Base-by-base conservation (phyloP, 176 grass and related monocot species). In the Triticum urartu region DNA sequence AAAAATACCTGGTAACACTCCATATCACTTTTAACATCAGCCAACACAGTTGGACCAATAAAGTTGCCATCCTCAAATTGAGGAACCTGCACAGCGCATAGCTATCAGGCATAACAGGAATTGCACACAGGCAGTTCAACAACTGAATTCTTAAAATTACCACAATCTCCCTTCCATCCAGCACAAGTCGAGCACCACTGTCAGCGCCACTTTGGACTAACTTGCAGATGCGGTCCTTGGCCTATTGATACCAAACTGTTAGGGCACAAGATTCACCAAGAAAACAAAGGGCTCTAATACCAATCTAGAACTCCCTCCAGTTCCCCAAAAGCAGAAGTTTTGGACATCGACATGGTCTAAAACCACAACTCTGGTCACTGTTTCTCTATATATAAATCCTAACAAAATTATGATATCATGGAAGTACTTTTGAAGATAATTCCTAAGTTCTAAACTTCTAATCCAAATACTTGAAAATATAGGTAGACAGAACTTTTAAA, bases 211-310 rank as follows among this genome's bases (percentile, higher is more conserved):
- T 94, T 95, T 98, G 93, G 59, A 98, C 91, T 88, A 98, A 85
- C 54, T 93, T 98, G 91, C 91, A 94, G 82, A 98, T 98, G 47
- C 93, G 93, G 43, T 95, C 92, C 90, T 98, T 98, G 3, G 96
- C 96, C 96, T 98, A 50, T 42, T 69, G 45, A 83, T 35, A 78
- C 5, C 21, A 72, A 67, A 89, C 18, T 65, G 75, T 79, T 59
- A 92, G 32, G 63, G 79, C n/a, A 66, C 7, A 18, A 76, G 6
- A 52, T 78, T 15, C 42, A 66, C 26, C 70, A 21, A 78, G 79
- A 26, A 45, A 77, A 9, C 40, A 61, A 25, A 77, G 74, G 47
- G 74, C 47, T 56, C 74, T 33, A 77, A 33, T 78, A 80, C 47
- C 61, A 87, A 88, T 54, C 40, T 52, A 79, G 5, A 20, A 50